Evolutionary conservation across 257 asterid species (phyloP), one percentile per base, ranked within the genome.

Genomic region (Thymus quinquecostatus): DNA sequence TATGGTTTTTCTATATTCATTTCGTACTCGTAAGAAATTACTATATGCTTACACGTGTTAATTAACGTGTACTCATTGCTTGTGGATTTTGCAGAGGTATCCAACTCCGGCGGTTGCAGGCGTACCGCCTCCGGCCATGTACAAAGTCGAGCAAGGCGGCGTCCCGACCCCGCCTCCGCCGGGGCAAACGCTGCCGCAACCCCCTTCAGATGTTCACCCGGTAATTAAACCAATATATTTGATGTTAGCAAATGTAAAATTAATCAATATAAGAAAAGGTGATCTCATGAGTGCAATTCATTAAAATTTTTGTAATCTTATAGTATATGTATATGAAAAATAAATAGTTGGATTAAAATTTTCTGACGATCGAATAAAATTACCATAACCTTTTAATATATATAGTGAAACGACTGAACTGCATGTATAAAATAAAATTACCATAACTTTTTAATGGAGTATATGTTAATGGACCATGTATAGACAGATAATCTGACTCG

Each of bases 131-230:
- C 77, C 50, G 3, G 49, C 82, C n/a, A 76, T 84, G 88, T 86
- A 82, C 82, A 88, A 84, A 81, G 80, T 74, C 58, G 89, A 85
- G 48, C 86, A 80, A 68, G 56, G 73, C 33, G 87, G 81, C 14
- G 65, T 72, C 69, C 82, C 81, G 34, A 43, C 73, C 1, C 54
- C 60, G n/a, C 49, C 34, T 21, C 64, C 81, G 10, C 57, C 80
- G 6, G 88, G 86, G 54, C 88, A 86, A 67, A 54, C 87, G 4
- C 71, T 81, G 13, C 88, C 96, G 36, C 88, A 76, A 36, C 95
- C 89, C 49, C 93, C 92, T 4, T 70, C 88, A 10, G 91, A 87
- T 64, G 59, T 84, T 50, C 93, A 89, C 69, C 96, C 98, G 76
- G 96, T 89, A 38, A 38, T 21, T 21, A 21, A 21, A 21, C 21